Conservation (phyloP, 148 eudicot species). For the Diospyros kaki region DNA sequence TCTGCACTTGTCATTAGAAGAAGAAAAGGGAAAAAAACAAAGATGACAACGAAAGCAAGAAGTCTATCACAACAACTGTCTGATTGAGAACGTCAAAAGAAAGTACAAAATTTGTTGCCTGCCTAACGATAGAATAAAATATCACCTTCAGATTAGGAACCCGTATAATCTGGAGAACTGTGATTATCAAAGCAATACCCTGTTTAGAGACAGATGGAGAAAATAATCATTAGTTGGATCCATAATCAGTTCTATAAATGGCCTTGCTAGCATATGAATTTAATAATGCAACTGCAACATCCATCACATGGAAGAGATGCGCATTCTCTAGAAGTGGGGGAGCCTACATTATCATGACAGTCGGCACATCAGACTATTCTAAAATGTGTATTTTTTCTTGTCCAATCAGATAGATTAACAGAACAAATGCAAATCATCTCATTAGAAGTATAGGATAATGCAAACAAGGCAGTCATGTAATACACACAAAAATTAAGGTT, state of each 20-base stretch:
- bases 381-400: not conserved
- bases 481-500: not conserved
- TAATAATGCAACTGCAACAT: not conserved
- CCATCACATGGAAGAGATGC: not conserved
- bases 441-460: not conserved
- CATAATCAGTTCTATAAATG: conserved; percentile 1
- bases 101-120: not conserved
- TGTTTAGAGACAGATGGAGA: conserved; percentile 29
- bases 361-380: not conserved
- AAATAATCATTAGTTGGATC: conserved; percentile 9
- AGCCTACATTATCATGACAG: not conserved
- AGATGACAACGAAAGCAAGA: too few species aligned
- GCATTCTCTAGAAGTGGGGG: not conserved
- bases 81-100: not conserved
- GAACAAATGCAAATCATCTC: not conserved
- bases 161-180: conserved; percentile 94
- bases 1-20: too few species aligned
- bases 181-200: conserved; percentile 96
- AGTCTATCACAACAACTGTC: not conserved
- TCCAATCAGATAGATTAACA: not conserved
- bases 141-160: conserved; percentile 96
- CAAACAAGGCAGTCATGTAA: not conserved
- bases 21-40: too few species aligned
- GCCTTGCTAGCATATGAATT: not conserved
- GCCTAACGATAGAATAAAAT: not conserved